Conservation (phyloP, 1,284 basidiomycete genomes). For the Peniophora sp. region DNA sequence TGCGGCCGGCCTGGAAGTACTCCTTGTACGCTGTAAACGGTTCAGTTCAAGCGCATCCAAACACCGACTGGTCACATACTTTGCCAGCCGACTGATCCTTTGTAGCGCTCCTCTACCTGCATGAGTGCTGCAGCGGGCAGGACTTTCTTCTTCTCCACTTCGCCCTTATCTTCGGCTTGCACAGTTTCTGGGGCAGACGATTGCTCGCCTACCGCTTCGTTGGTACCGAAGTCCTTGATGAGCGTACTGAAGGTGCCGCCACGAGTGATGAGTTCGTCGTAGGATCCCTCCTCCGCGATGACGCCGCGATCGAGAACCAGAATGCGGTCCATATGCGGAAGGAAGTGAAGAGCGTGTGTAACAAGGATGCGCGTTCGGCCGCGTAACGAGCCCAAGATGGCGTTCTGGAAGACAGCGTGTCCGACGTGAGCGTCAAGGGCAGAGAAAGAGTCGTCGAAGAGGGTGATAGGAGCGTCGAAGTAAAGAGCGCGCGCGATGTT, state of each 20-base stretch:
- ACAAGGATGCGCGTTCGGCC: slow-evolving; percentile 84
- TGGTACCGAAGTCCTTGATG: slow-evolving; percentile 55
- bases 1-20: slow-evolving; percentile 50
- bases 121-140: slow-evolving; percentile 40
- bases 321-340: slow-evolving; percentile 89
- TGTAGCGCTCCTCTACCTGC: slow-evolving; percentile 59
- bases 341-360: slow-evolving; percentile 88
- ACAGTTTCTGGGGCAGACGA: slow-evolving; percentile 26
- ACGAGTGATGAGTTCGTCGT: slow-evolving; percentile 60
- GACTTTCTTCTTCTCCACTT: slow-evolving; percentile 30
- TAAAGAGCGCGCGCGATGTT: slow-evolving; percentile 88
- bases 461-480: slow-evolving; percentile 60
- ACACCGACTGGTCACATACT: too few species aligned
- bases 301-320: slow-evolving; percentile 76
- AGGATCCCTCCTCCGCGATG: slow-evolving; percentile 77
- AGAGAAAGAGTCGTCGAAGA: slow-evolving; percentile 92
- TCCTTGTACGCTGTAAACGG: slow-evolving; percentile 39
- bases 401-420: slow-evolving; percentile 70
- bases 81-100: slow-evolving; percentile 41
- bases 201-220: slow-evolving; percentile 23
- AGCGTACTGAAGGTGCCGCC: slow-evolving; percentile 75
- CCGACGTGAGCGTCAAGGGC: slow-evolving; percentile 84
- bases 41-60: too few species aligned
- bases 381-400: slow-evolving; percentile 56
- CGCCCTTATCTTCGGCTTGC: slow-evolving; percentile 21